phyloP scores from a whole-genome alignment of 208 protist species.

The Crithidia expoeki region DNA sequence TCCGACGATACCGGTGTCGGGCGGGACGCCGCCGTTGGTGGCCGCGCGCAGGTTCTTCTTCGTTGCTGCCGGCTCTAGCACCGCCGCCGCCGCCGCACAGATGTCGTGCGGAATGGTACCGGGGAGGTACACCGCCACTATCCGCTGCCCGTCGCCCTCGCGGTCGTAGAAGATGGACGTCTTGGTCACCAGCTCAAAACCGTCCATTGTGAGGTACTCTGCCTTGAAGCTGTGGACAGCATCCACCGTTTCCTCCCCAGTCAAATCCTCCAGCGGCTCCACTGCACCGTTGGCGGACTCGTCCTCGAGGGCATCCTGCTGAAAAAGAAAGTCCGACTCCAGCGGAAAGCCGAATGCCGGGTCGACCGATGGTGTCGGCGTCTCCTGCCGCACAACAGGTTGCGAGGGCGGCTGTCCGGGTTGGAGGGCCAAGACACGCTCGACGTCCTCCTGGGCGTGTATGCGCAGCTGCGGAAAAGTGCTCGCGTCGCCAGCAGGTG shows the following conservation, averaged over 20 bases:
- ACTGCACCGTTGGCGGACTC: conserved; percentile 7
- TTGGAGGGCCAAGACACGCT: conserved; percentile 1
- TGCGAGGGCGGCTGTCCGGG: neutral
- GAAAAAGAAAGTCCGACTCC: conserved; percentile 11
- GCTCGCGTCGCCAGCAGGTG: neutral
- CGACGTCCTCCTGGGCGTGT: conserved; percentile 19
- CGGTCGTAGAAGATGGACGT: conserved; percentile 55
- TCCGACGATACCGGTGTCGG: conserved; percentile 87
- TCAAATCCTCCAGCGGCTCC: conserved; percentile 43
- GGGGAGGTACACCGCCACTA: conserved; percentile 74
- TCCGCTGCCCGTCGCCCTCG: conserved; percentile 44
- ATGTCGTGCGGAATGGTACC: conserved; percentile 52
- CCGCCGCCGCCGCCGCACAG: conserved; percentile 51
- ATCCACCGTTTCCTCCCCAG: conserved; percentile 75
- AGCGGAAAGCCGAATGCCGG: neutral
- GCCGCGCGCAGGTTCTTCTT: conserved; percentile 72
- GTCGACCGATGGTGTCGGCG: neutral
- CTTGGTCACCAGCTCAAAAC: conserved; percentile 71
- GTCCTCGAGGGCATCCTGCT: conserved; percentile 21
- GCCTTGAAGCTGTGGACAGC: conserved; percentile 25
- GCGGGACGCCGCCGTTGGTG: conserved; percentile 83
- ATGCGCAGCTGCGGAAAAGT: conserved; percentile 20
- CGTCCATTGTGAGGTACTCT: conserved; percentile 66
- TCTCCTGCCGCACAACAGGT: neutral
- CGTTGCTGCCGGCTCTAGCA: conserved; percentile 72